Conservation (phyloP, 1,284 basidiomycete genomes). For the Trichosporon sp. region DNA sequence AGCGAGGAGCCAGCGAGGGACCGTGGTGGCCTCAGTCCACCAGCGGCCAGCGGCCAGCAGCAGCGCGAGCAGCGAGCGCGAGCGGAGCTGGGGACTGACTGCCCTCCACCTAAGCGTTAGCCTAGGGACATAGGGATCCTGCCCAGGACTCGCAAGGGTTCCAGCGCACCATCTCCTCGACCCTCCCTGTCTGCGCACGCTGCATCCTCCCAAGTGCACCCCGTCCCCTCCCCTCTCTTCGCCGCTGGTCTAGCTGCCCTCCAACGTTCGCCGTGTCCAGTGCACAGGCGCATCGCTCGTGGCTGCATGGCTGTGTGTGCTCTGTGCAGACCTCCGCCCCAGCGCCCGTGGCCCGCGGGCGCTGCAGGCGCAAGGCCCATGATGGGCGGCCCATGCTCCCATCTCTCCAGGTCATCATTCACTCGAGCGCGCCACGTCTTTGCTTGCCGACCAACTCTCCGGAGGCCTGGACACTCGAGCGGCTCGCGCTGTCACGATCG, state of each 20-base stretch:
- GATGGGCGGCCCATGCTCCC: background rate
- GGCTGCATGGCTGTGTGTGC: background rate
- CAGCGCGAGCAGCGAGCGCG: too few relatives aligned
- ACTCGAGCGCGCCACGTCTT: background rate
- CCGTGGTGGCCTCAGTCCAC: background rate
- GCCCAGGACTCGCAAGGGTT: background rate
- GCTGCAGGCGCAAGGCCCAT: too few relatives aligned
- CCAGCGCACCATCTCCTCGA: background rate
- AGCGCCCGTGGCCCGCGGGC: too few relatives aligned
- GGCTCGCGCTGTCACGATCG: background rate
- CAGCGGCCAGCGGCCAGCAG: too few relatives aligned
- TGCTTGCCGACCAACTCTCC: background rate
- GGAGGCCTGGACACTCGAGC: background rate
- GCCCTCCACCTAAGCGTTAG: background rate
- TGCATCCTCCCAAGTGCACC: background rate
- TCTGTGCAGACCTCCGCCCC: background rate
- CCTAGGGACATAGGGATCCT: background rate
- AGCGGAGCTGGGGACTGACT: too few relatives aligned
- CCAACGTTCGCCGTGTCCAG: background rate
- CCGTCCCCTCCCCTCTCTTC: too few relatives aligned
- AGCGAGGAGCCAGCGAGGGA: background rate
- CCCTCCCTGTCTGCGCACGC: background rate
- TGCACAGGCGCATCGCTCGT: background rate
- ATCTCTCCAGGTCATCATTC: background rate
- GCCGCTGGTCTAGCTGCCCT: background rate